These are phyloP conservation scores for Onygenales sp. DNA, from an alignment of 2,329 filamentous ascomycete species.

Conservation along the genomic window DNA sequence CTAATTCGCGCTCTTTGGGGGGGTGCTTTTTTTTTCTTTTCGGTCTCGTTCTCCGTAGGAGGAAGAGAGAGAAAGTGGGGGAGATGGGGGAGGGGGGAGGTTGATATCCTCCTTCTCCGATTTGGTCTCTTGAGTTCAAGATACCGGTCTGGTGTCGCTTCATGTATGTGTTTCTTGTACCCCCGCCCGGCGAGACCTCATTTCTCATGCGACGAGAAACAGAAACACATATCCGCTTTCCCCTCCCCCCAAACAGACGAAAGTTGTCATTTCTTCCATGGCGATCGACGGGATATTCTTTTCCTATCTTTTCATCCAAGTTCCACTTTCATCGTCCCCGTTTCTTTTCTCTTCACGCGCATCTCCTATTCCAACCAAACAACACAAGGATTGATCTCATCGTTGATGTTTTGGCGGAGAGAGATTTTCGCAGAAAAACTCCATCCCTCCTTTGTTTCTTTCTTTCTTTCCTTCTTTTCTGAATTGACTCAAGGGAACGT, in stretches of 20 bases:
- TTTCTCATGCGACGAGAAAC: not conserved
- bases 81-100: no score
- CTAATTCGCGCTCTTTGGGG: constrained; percentile 41
- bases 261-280: no score
- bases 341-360: not conserved
- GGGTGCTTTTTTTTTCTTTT: constrained; percentile 15
- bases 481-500: constrained; percentile 5
- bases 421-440: not conserved
- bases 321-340: not conserved
- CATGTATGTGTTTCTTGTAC: constrained; percentile 1
- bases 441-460: constrained; percentile 2
- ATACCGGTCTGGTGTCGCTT: not conserved
- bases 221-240: constrained; percentile 2
- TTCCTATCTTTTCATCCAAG: not conserved
- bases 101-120: no score
- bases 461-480: constrained; percentile 5
- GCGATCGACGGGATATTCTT: not conserved
- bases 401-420: not conserved
- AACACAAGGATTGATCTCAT: not conserved
- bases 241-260: not conserved
- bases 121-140: constrained; percentile 12
- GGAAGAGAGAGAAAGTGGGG: no score
- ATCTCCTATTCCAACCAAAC: not conserved
- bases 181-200: not conserved
- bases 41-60: not conserved